Evolutionary conservation across 805 yeast species (phyloP).

Genomic region (Kluyveromyces dobzhanskii): DNA sequence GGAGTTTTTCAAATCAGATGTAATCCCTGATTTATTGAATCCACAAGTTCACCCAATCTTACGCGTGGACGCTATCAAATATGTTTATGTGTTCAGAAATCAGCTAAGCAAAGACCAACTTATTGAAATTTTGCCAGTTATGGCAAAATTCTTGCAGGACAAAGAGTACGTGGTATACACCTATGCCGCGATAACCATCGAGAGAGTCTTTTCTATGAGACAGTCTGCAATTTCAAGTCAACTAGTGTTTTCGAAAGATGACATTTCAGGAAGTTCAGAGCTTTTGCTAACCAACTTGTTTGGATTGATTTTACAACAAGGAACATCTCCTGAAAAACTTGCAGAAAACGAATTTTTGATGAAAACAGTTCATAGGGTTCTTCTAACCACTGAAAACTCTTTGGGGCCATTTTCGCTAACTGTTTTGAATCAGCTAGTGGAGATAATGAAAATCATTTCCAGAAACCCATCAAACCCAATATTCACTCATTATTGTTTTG

Average conservation of each 20-base stretch:
- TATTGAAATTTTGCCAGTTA: constrained; percentile 66
- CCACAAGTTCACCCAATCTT: constrained; percentile 61
- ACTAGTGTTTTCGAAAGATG: constrained; percentile 62
- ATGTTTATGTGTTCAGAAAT: constrained; percentile 81
- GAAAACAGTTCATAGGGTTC: constrained; percentile 78
- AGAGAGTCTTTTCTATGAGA: constrained; percentile 74
- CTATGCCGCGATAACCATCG: constrained; percentile 88
- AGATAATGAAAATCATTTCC: constrained; percentile 61
- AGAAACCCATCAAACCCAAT: constrained; percentile 94
- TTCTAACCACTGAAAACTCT: constrained; percentile 62
- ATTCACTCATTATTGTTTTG: constrained; percentile 86
- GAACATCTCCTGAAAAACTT: constrained; percentile 72
- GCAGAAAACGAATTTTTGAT: constrained; percentile 93
- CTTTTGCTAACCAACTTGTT: constrained; percentile 61
- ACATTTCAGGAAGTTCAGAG: constrained; percentile 55
- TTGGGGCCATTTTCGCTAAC: constrained; percentile 40
- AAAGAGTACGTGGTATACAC: constrained; percentile 79
- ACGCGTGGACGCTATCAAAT: constrained; percentile 88
- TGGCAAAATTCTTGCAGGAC: constrained; percentile 61
- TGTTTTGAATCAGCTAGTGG: constrained; percentile 53
- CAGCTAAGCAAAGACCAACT: constrained; percentile 85
- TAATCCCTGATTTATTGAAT: constrained; percentile 73
- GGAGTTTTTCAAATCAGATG: constrained; percentile 68
- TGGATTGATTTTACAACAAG: constrained; percentile 50
- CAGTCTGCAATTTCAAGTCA: constrained; percentile 39